phyloP scores from a whole-genome alignment of 1,284 basidiomycete genomes.

The Puccinia horiana region DNA sequence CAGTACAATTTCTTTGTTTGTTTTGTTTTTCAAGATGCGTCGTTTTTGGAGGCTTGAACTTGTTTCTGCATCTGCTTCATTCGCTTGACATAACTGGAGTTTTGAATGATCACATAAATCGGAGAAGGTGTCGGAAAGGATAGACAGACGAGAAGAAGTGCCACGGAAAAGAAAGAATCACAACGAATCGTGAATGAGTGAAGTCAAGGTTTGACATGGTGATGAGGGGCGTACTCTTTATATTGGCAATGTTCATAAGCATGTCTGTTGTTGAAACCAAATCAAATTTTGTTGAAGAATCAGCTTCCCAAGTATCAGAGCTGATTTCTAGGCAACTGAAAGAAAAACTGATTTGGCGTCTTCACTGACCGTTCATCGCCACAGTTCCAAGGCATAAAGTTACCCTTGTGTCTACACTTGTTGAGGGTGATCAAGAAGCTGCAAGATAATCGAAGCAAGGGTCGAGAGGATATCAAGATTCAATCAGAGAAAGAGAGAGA shows the following conservation, averaged over 20 bases:
- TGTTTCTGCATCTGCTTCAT: slow-evolving; percentile 50
- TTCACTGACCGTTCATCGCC: slow-evolving; percentile 44
- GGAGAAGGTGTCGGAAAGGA: background rate
- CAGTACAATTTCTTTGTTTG: background rate
- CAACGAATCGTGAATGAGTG: background rate
- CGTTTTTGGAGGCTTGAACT: slow-evolving; percentile 42
- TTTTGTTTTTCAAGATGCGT: slow-evolving; percentile 12
- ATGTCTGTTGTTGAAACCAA: slow-evolving; percentile 29
- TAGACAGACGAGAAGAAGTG: background rate
- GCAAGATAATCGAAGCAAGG: background rate
- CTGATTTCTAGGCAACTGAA: no score
- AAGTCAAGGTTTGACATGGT: background rate
- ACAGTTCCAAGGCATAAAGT: slow-evolving; percentile 49
- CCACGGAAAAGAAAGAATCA: background rate
- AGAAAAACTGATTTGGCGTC: no score
- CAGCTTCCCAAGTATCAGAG: background rate
- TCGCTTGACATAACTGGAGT: slow-evolving; percentile 43
- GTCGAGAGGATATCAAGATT: no score
- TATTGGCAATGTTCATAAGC: slow-evolving; percentile 50
- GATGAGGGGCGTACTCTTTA: slow-evolving; percentile 36
- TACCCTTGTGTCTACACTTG: slow-evolving; percentile 47
- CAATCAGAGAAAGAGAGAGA: no score
- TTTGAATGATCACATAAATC: no score
- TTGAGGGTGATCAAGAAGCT: slow-evolving; percentile 48
- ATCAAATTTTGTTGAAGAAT: background rate